Evolutionary conservation across 2,329 filamentous ascomycete genomes (phyloP).

Genomic region (Talaromyces marneffei): DNA sequence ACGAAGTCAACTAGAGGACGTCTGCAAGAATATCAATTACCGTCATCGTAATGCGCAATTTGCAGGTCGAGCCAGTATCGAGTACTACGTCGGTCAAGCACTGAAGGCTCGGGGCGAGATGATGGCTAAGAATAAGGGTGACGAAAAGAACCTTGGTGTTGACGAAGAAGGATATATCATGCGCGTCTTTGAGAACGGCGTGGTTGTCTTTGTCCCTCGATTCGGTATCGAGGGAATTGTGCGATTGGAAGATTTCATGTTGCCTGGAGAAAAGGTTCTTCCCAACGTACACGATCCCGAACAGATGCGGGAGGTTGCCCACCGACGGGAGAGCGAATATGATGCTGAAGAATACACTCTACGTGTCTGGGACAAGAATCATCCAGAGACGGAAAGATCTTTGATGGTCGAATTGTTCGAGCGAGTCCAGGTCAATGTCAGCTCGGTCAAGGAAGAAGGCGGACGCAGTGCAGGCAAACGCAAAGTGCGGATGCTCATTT

Average conservation of each 20-base stretch:
- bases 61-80: constrained; percentile 86
- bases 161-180: constrained; percentile 94
- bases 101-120: constrained; percentile 64
- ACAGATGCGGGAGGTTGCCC: constrained; percentile 29
- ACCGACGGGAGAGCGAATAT: constrained; percentile 66
- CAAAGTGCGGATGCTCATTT: constrained; percentile 46
- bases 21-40: constrained; percentile 98
- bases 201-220: constrained; percentile 89
- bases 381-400: constrained; percentile 26
- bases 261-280: constrained; percentile 48
- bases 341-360: constrained; percentile 82
- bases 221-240: constrained; percentile 96
- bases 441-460: constrained; percentile 80
- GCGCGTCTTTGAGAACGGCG: constrained; percentile 95
- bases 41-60: constrained; percentile 96
- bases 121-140: constrained; percentile 24
- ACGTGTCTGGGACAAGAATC: constrained; percentile 51
- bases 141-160: constrained; percentile 38
- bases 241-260: constrained; percentile 72
- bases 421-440: constrained; percentile 82
- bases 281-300: constrained; percentile 26
- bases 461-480: constrained; percentile 79
- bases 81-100: constrained; percentile 96
- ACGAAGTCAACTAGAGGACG: constrained; percentile 77
- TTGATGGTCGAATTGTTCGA: constrained; percentile 76